These are phyloP conservation scores for Aspergillus vadensis DNA, from an alignment of 2,329 filamentous ascomycete species.

Conservation along the genomic window DNA sequence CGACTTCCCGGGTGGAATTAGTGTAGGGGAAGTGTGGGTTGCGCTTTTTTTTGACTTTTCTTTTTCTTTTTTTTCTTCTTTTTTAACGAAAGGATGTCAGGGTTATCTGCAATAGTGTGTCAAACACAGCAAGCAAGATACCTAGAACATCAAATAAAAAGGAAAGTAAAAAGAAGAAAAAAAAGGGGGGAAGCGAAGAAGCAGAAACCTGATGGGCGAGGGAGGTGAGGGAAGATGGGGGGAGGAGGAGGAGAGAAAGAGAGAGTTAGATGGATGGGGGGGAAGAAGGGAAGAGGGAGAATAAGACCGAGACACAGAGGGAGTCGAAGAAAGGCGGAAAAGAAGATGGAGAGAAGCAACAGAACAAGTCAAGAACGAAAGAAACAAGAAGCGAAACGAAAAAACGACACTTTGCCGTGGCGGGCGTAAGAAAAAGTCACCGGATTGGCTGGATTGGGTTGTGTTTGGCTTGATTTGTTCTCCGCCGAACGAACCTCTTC, in stretches of 20 bases:
- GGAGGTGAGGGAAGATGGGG: conserved; percentile 11
- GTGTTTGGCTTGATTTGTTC: not conserved
- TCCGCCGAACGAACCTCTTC: not conserved
- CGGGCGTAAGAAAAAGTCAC: conserved; percentile 15
- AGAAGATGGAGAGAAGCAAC: conserved; percentile 9
- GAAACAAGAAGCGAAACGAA: conserved; percentile 15
- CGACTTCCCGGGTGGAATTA: conserved; percentile 17
- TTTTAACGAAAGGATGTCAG: conserved; percentile 42
- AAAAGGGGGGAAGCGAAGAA: conserved; percentile 19
- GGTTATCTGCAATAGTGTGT: conserved; percentile 45
- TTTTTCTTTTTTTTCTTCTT: conserved; percentile 9
- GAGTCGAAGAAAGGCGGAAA: not conserved
- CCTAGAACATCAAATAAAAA: conserved; percentile 30
- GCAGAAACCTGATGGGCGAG: conserved; percentile 22
- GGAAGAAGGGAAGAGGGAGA: conserved; percentile 15
- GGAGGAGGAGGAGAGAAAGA: conserved; percentile 13
- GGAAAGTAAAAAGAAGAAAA: conserved; percentile 25
- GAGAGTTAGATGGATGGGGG: conserved; percentile 1
- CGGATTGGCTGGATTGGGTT: conserved; percentile 11
- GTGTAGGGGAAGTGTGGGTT: conserved; percentile 24
- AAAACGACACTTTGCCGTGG: conserved; percentile 27
- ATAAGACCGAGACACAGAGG: not conserved
- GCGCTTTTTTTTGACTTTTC: conserved; percentile 13
- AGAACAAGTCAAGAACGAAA: conserved; percentile 5
- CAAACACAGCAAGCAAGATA: conserved; percentile 46